Evolutionary conservation across 2,329 filamentous ascomycete species (phyloP).

Genomic region (Diaporthe batatas): DNA sequence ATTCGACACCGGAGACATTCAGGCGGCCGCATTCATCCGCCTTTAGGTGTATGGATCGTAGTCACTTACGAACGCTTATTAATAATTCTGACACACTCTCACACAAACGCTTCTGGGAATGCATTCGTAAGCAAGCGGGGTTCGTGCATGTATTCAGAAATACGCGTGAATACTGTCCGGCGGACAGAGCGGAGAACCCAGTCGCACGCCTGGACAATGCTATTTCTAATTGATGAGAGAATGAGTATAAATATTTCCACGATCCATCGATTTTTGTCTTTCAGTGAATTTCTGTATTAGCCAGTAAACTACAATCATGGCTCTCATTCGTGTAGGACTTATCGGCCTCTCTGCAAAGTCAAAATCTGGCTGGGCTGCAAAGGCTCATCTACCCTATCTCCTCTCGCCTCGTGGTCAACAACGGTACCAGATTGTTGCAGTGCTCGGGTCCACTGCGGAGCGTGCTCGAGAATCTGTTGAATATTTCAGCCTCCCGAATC

Average conservation of each 20-base stretch:
- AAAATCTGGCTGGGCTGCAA: constrained; percentile 65
- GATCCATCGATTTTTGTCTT: not conserved
- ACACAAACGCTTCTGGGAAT: not conserved
- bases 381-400: constrained; percentile 72
- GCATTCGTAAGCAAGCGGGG: not conserved
- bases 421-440: constrained; percentile 63
- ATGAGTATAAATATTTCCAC: not conserved
- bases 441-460: constrained; percentile 64
- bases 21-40: not conserved
- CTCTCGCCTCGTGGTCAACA: constrained; percentile 57
- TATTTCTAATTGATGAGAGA: not conserved
- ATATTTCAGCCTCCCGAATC: constrained; percentile 54
- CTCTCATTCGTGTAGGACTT: constrained; percentile 68
- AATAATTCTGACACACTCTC: no score
- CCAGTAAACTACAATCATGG: constrained; percentile 43
- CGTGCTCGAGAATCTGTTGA: constrained; percentile 59
- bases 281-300: no score
- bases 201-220: not conserved
- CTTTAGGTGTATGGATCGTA: not conserved
- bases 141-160: not conserved
- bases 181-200: not conserved
- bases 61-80: no score
- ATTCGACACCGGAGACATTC: not conserved
- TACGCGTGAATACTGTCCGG: not conserved
- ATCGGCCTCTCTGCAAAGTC: constrained; percentile 69